Evolutionary conservation across 2,329 filamentous ascomycete genomes (phyloP).

Genomic region (Colletotrichum lindemuthianum): DNA sequence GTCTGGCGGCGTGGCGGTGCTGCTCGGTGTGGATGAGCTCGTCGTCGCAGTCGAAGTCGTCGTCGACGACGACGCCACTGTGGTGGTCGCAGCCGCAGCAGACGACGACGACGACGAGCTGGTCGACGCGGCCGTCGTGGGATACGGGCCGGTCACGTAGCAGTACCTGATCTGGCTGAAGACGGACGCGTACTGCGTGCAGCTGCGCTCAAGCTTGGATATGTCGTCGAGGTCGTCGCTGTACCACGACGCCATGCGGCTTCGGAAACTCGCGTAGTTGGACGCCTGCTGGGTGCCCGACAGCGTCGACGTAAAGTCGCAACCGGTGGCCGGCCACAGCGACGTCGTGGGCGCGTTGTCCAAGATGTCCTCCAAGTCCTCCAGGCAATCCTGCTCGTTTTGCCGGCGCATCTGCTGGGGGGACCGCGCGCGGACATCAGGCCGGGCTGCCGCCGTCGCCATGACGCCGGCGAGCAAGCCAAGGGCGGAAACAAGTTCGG

Average conservation of each 20-base stretch:
- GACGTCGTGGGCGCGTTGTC: slow-evolving; percentile 25
- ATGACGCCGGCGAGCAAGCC: background rate
- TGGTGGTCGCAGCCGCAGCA: background rate
- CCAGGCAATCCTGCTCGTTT: slow-evolving; percentile 9
- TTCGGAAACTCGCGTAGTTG: slow-evolving; percentile 23
- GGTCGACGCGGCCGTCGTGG: slow-evolving; percentile 9
- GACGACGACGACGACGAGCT: background rate
- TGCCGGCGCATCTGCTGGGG: slow-evolving; percentile 22
- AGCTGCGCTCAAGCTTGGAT: slow-evolving; percentile 27
- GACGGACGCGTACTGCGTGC: slow-evolving; percentile 20
- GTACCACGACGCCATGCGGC: slow-evolving; percentile 32
- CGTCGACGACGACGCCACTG: background rate
- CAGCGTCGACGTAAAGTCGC: slow-evolving; percentile 31
- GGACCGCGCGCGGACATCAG: slow-evolving; percentile 14
- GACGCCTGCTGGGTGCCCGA: slow-evolving; percentile 24
- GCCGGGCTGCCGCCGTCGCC: slow-evolving; percentile 9
- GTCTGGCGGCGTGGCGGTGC: slow-evolving; percentile 17
- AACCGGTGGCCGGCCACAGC: slow-evolving; percentile 24
- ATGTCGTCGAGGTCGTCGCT: slow-evolving; percentile 27
- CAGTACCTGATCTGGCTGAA: slow-evolving; percentile 24
- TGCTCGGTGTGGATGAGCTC: slow-evolving; percentile 10
- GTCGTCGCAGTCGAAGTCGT: background rate
- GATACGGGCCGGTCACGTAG: slow-evolving; percentile 22
- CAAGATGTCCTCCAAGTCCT: slow-evolving; percentile 27
- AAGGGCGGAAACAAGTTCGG: slow-evolving; percentile 16